A percentile compares a stretch with the other conserved stretches of the same genome.
Conservation (phyloP, 495 filamentous ascomycete species). For the Cetradonia linearis region DNA sequence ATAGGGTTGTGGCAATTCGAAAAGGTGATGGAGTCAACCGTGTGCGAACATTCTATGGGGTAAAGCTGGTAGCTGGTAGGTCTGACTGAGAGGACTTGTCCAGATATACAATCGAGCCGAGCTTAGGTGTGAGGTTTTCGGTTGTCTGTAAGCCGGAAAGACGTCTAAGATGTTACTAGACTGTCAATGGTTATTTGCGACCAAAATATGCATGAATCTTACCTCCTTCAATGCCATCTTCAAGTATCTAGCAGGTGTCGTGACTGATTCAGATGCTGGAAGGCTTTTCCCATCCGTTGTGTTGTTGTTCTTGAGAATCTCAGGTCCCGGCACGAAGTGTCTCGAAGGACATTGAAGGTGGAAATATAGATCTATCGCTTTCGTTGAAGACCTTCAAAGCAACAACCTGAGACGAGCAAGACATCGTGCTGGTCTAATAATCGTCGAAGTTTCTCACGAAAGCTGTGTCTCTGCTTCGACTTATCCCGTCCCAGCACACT, state of each 20-base stretch:
- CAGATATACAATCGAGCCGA: too few relatives aligned
- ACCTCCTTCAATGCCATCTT: not conserved
- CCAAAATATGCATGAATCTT: not conserved
- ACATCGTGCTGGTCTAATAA: not conserved
- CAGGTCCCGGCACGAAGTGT: not conserved
- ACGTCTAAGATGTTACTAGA: not conserved
- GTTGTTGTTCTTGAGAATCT: not conserved
- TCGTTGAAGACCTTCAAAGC: not conserved
- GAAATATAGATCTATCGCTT: not conserved
- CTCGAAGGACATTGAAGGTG: not conserved
- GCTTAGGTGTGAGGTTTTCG: not conserved
- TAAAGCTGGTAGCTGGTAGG: not conserved
- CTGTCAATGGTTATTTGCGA: not conserved
- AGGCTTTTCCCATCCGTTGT: not conserved
- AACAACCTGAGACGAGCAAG: not conserved
- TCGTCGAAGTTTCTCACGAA: not conserved
- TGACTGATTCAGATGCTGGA: not conserved
- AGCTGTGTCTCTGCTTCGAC: not conserved
- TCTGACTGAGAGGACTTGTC: not conserved
- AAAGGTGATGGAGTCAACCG: not conserved
- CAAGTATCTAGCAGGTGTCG: not conserved
- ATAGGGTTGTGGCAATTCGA: not conserved
- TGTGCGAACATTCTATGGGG: not conserved
- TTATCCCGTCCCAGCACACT: not conserved
- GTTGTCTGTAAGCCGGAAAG: too few relatives aligned